Evolutionary conservation across 768 basidiomycete genomes (phyloP).

Genomic region (Suillus plorans): DNA sequence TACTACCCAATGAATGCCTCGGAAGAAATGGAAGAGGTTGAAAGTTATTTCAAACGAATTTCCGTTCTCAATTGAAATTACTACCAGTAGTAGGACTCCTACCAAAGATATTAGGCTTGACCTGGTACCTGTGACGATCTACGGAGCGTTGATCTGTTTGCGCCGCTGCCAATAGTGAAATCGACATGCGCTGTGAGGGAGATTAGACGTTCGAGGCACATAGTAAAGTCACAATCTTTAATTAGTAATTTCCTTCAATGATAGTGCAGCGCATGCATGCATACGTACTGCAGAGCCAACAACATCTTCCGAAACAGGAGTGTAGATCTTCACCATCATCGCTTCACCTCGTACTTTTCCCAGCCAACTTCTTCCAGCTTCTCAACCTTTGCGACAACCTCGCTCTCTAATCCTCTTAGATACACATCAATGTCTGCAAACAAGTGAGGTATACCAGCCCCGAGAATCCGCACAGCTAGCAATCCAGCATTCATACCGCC

Average conservation of each 20-base stretch:
- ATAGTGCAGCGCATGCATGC: neutral
- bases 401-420: constrained; percentile 62
- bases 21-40: neutral
- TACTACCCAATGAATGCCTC: neutral
- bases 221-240: neutral
- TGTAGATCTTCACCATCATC: constrained; percentile 11
- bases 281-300: neutral
- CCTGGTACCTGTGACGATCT: neutral
- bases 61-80: neutral
- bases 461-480: constrained; percentile 88
- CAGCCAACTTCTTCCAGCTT: constrained; percentile 78
- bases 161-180: neutral
- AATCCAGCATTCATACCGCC: constrained; percentile 93
- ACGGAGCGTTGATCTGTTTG: neutral
- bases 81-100: neutral
- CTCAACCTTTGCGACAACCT: constrained; percentile 80
- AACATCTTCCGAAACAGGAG: neutral
- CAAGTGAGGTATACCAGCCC: constrained; percentile 67
- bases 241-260: neutral
- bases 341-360: constrained; percentile 69
- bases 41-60: neutral
- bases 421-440: constrained; percentile 71
- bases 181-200: neutral
- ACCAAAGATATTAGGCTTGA: neutral
- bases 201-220: too few relatives aligned